Conservation (phyloP, 768 basidiomycete species). For the Auricularia heimuer region DNA sequence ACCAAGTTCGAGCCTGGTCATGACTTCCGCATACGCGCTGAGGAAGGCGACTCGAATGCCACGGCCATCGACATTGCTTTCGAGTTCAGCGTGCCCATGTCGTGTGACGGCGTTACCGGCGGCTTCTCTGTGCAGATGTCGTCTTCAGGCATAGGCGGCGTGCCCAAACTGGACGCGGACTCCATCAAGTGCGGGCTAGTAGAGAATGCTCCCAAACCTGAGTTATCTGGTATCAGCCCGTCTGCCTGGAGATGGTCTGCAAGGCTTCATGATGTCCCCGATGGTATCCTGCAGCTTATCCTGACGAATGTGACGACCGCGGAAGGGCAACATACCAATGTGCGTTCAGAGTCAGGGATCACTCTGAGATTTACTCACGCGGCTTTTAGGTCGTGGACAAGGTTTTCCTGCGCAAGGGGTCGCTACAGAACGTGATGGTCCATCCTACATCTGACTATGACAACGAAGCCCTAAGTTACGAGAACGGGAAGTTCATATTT, state of each 20-base stretch:
- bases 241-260: slow-evolving; percentile 68
- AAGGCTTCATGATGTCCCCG: slow-evolving; percentile 64
- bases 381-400: slow-evolving; percentile 53
- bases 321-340: slow-evolving; percentile 38
- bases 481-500: slow-evolving; percentile 61
- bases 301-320: slow-evolving; percentile 44
- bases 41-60: slow-evolving; percentile 39
- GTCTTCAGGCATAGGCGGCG: slow-evolving; percentile 49
- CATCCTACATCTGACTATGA: slow-evolving; percentile 79
- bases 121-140: slow-evolving; percentile 60
- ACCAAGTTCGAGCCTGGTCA: slow-evolving; percentile 82
- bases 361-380: slow-evolving; percentile 6
- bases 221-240: slow-evolving; percentile 41
- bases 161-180: slow-evolving; percentile 41
- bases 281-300: slow-evolving; percentile 71
- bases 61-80: slow-evolving; percentile 54
- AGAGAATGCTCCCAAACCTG: slow-evolving; percentile 36
- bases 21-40: slow-evolving; percentile 57
- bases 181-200: slow-evolving; percentile 39
- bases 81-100: slow-evolving; percentile 74
- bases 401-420: slow-evolving; percentile 73
- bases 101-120: slow-evolving; percentile 55
- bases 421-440: slow-evolving; percentile 68
- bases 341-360: slow-evolving; percentile 24
- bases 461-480: slow-evolving; percentile 35